Conservation (phyloP, 352 stramenopile species). For the Phytopythium ostracodes region DNA sequence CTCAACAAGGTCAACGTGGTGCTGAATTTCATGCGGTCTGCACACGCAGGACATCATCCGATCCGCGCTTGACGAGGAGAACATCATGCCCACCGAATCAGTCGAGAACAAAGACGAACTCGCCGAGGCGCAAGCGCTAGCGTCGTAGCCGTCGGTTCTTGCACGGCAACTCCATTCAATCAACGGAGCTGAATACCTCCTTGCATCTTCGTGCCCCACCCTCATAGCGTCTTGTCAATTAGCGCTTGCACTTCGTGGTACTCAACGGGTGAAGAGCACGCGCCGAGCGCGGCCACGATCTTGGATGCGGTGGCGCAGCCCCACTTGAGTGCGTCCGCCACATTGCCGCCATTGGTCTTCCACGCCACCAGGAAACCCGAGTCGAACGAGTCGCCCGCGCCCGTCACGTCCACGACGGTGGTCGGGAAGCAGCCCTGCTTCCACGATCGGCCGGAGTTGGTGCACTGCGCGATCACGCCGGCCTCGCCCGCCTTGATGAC, state of each 20-base stretch:
- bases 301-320: slow-evolving; percentile 65
- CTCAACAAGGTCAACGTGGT: not conserved
- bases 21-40: too few relatives aligned
- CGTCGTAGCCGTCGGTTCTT: not conserved
- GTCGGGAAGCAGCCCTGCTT: slow-evolving; percentile 48
- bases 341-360: slow-evolving; percentile 45
- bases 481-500: slow-evolving; percentile 71
- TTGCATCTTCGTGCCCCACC: not conserved
- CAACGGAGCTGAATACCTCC: not conserved
- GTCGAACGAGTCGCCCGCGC: slow-evolving; percentile 85
- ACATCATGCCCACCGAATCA: slow-evolving; percentile 10
- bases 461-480: slow-evolving; percentile 48
- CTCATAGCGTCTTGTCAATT: slow-evolving; percentile 9
- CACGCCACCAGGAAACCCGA: slow-evolving; percentile 69
- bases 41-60: slow-evolving; percentile 21
- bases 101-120: not conserved
- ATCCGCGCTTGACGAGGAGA: slow-evolving; percentile 27
- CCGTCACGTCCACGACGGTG: slow-evolving; percentile 72
- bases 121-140: not conserved
- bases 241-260: slow-evolving; percentile 42
- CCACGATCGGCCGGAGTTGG: slow-evolving; percentile 36
- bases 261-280: slow-evolving; percentile 40
- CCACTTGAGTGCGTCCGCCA: slow-evolving; percentile 52
- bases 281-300: slow-evolving; percentile 49
- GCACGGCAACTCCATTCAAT: not conserved